phyloP scores from a whole-genome alignment of 805 yeast genomes.

The Candida easanensis region DNA sequence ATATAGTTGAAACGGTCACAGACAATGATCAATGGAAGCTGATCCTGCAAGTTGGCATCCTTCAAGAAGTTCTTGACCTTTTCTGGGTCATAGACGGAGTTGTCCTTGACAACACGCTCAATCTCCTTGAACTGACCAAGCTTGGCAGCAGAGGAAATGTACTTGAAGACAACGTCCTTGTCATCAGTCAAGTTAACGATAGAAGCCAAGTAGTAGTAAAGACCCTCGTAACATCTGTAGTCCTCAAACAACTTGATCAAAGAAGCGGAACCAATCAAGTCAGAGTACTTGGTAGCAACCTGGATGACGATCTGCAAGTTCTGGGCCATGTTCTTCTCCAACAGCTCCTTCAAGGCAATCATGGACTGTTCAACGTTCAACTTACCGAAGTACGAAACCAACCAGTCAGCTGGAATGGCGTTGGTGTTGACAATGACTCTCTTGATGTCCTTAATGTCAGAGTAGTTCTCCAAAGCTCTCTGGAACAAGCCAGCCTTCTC shows the following conservation, averaged over 20 bases:
- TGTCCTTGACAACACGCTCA: constrained; percentile 93
- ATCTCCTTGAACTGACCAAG: constrained; percentile 90
- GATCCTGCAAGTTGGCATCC: constrained; percentile 91
- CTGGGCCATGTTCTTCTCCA: constrained; percentile 74
- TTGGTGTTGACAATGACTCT: constrained; percentile 88
- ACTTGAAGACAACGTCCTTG: constrained; percentile 92
- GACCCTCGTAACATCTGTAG: constrained; percentile 87
- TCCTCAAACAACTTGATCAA: constrained; percentile 92
- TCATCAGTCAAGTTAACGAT: constrained; percentile 93
- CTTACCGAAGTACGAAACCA: constrained; percentile 88
- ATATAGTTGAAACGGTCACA: constrained; percentile 90
- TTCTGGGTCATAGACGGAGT: constrained; percentile 92
- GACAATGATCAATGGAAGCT: constrained; percentile 92
- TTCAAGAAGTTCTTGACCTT: constrained; percentile 96
- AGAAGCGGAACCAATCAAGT: constrained; percentile 80
- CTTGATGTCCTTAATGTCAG: constrained; percentile 91
- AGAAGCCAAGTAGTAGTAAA: constrained; percentile 89
- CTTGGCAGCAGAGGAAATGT: constrained; percentile 90
- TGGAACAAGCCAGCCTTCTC: constrained; percentile 96
- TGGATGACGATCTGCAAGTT: constrained; percentile 92
- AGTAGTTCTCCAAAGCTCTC: constrained; percentile 95
- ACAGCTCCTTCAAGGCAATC: constrained; percentile 82
- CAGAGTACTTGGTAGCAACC: constrained; percentile 95
- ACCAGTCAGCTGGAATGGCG: constrained; percentile 88
- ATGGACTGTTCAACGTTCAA: constrained; percentile 91